Evolutionary conservation across 163 green algal genomes (phyloP), one percentile per base, ranked within the genome.

Genomic region (Volvox carteri): DNA sequence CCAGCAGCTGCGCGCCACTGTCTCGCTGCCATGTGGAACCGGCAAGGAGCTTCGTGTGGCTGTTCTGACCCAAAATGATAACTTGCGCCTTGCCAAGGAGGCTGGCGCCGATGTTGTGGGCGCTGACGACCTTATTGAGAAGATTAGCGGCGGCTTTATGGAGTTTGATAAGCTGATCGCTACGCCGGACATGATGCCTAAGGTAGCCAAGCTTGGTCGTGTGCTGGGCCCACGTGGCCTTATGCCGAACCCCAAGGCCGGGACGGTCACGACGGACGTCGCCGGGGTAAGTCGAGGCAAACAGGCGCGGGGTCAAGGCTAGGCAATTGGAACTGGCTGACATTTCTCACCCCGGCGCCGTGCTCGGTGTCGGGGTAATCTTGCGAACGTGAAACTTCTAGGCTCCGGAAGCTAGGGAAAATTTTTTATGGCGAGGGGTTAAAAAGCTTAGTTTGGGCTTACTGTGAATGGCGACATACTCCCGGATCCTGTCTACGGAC

Each of bases 121-220:
- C 39, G 94, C 62, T 9, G 98, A 99, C 72, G 97, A 99, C 78
- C 95, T 99, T 73, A 97, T 99, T 54, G 97, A 99, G 65, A 94
- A 97, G 91, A 99, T 99, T 83, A 92, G 91, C 46, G 95, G 94
- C 44, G 98, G 98, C 72, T 98, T 98, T 92, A 95, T 99, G 93
- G 98, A 99, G 78, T 99, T 99, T 89, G 98, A 99, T 93, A 99
- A 99, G 95, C 96, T 99, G 41, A 96, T 99, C 56, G 97, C 97
- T 56, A 99, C 98, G 0, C 98, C 98, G 23, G 98, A 99, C 90
- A 99, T 99, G 98, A 99, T 99, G 98, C 98, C 98, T 72, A 99
- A 99, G 94, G 94, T 99, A 39, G 98, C 98, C 58, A 99, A 98
- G 95, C 96, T 99, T 37, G 98, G 98, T 79, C 95, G 98, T 48